Evolutionary conservation across 352 stramenopile species (phyloP).

Genomic region (Pythium phragmitis): DNA sequence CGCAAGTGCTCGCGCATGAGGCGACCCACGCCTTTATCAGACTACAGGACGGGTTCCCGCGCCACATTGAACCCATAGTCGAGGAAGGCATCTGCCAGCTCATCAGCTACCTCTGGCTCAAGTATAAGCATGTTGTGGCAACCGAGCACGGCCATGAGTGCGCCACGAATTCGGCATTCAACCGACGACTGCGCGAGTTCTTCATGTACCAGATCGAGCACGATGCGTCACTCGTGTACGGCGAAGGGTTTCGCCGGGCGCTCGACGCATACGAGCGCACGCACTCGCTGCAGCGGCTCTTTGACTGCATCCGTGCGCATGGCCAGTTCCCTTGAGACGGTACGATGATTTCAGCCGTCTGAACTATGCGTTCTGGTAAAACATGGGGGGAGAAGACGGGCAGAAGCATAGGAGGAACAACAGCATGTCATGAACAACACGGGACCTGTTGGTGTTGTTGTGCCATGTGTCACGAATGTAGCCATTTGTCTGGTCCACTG

Average conservation of each 20-base stretch:
- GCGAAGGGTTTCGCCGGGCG: constrained; percentile 63
- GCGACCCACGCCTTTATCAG: constrained; percentile 77
- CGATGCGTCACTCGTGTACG: constrained; percentile 60
- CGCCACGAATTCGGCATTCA: constrained; percentile 27
- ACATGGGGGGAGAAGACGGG: neutral
- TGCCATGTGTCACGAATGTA: constrained; percentile 17
- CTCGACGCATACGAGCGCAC: constrained; percentile 61
- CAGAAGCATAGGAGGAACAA: neutral
- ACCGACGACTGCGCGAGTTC: constrained; percentile 50
- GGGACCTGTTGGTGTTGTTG: neutral
- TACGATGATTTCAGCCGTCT: neutral
- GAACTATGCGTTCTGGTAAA: neutral
- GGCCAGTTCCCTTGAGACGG: constrained; percentile 41
- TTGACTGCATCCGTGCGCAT: constrained; percentile 54
- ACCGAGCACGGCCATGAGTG: constrained; percentile 30
- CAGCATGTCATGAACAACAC: neutral
- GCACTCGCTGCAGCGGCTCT: constrained; percentile 64
- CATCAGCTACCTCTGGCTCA: constrained; percentile 74
- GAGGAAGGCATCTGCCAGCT: constrained; percentile 79
- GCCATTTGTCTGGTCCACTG: constrained; percentile 13
- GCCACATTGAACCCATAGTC: constrained; percentile 30
- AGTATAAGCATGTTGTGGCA: constrained; percentile 65
- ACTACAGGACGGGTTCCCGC: constrained; percentile 60
- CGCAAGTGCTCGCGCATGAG: constrained; percentile 70
- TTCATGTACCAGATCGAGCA: constrained; percentile 65